Conservation (phyloP, 1,139 yeast genomes). For the Suhomyces bolitotheri region DNA sequence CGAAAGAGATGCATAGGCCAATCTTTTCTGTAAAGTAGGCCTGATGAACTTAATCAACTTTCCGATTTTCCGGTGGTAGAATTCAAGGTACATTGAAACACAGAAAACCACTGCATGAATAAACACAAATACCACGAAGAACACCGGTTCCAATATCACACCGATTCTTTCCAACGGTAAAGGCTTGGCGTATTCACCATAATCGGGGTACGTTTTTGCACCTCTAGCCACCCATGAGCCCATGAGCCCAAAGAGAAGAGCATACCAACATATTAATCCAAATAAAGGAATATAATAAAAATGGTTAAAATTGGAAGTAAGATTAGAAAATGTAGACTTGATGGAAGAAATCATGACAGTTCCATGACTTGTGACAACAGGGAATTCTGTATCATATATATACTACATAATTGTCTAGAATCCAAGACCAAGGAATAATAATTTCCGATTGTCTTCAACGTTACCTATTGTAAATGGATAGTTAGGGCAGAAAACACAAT, state of each 20-base stretch:
- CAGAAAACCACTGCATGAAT: slow-evolving; percentile 30
- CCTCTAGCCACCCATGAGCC: slow-evolving; percentile 28
- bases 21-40: slow-evolving; percentile 28
- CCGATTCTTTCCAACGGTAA: slow-evolving; percentile 31
- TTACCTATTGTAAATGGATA: slow-evolving; percentile 3
- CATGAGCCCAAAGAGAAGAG: slow-evolving; percentile 25
- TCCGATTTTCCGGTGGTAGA: slow-evolving; percentile 34
- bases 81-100: slow-evolving; percentile 30
- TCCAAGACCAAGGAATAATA: background rate
- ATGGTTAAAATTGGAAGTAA: slow-evolving; percentile 29
- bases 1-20: slow-evolving; percentile 29
- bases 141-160: slow-evolving; percentile 27
- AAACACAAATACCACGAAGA: slow-evolving; percentile 25
- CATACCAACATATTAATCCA: slow-evolving; percentile 32
- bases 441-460: background rate
- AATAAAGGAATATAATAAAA: slow-evolving; percentile 30
- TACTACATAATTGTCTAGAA: background rate
- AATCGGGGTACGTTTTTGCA: slow-evolving; percentile 22
- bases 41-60: slow-evolving; percentile 32
- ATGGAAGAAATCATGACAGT: slow-evolving; percentile 12
- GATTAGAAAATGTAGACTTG: slow-evolving; percentile 15
- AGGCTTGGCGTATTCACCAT: slow-evolving; percentile 15
- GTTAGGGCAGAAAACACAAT: background rate
- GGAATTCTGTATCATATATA: slow-evolving; percentile 3
- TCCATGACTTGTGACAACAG: background rate